A percentile compares a stretch with the other conserved stretches of the same genome.
These are phyloP conservation scores for Panaeolus cyanescens DNA, from an alignment of 768 basidiomycete species.

Conservation along the genomic window DNA sequence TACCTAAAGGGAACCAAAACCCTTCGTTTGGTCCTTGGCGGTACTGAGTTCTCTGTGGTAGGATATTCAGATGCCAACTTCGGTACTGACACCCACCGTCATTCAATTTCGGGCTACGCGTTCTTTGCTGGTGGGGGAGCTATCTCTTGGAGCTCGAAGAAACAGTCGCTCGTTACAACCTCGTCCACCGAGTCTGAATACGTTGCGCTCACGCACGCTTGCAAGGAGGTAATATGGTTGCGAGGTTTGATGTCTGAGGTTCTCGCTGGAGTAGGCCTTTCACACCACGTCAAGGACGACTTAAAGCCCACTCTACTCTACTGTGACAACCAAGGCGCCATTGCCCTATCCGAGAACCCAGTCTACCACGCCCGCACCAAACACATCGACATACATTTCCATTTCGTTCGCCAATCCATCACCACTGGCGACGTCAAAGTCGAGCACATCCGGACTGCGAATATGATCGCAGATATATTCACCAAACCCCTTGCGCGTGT, in stretches of 20 bases:
- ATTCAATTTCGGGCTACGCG: slow-evolving; percentile 37
- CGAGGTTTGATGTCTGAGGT: too few relatives aligned
- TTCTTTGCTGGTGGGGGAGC: slow-evolving; percentile 29
- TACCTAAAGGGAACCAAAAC: slow-evolving; percentile 16
- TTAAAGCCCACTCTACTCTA: slow-evolving; percentile 1
- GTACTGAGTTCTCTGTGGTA: slow-evolving; percentile 18
- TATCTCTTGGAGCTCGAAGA: slow-evolving; percentile 36
- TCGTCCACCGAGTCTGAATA: slow-evolving; percentile 31
- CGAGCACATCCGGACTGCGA: slow-evolving; percentile 7
- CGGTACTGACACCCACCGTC: slow-evolving; percentile 12
- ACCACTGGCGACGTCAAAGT: not conserved
- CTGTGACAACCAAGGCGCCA: slow-evolving; percentile 15
- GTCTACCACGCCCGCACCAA: slow-evolving; percentile 13
- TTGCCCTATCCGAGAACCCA: slow-evolving; percentile 10
- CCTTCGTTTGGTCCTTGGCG: slow-evolving; percentile 14
- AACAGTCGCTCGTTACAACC: slow-evolving; percentile 34
- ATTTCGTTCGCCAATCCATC: slow-evolving; percentile 15
- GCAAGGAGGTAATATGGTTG: too few relatives aligned
- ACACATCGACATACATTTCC: slow-evolving; percentile 30
- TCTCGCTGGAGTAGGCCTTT: too few relatives aligned
- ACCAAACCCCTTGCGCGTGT: slow-evolving; percentile 11
- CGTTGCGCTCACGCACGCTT: slow-evolving; percentile 24
- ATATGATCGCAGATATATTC: slow-evolving; percentile 13
- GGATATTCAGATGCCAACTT: slow-evolving; percentile 16
- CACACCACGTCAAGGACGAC: too few relatives aligned